Evolutionary conservation across 2,329 filamentous ascomycete genomes (phyloP).

Genomic region (Amauroascus verrucosus): DNA sequence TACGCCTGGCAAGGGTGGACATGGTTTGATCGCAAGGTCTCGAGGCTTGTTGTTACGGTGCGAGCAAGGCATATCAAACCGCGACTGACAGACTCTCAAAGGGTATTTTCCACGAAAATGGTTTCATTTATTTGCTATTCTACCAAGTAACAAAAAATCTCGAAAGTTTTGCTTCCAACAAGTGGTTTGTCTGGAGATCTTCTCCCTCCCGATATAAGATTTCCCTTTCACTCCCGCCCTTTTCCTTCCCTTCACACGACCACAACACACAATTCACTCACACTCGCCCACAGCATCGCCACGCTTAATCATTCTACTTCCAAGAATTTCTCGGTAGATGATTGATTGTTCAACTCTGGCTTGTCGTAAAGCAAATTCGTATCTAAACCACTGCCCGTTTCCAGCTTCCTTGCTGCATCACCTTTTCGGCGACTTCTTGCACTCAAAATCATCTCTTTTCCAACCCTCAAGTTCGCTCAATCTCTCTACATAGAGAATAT

Average conservation of each 20-base stretch:
- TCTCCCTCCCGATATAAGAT: constrained; percentile 11
- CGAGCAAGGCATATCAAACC: too few species aligned
- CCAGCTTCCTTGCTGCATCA: neutral
- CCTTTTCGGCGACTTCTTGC: neutral
- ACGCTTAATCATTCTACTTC: neutral
- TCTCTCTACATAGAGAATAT: constrained; percentile 1
- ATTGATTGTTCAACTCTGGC: too few species aligned
- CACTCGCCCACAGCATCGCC: neutral
- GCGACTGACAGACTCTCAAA: neutral
- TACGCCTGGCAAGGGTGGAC: too few species aligned
- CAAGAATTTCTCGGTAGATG: too few species aligned
- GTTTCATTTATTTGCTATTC: neutral
- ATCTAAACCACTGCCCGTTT: neutral
- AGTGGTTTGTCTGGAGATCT: neutral
- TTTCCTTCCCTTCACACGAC: neutral
- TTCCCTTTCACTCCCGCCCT: neutral
- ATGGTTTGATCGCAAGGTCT: too few species aligned
- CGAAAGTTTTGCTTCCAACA: neutral
- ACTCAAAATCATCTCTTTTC: neutral
- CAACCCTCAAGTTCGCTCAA: neutral
- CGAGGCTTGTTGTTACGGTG: too few species aligned
- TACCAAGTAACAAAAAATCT: constrained; percentile 1
- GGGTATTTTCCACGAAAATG: neutral
- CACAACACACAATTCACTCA: too few species aligned
- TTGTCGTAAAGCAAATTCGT: too few species aligned